Base-by-base conservation (phyloP, 331 rosid species). In the Pyrus hybrid region DNA sequence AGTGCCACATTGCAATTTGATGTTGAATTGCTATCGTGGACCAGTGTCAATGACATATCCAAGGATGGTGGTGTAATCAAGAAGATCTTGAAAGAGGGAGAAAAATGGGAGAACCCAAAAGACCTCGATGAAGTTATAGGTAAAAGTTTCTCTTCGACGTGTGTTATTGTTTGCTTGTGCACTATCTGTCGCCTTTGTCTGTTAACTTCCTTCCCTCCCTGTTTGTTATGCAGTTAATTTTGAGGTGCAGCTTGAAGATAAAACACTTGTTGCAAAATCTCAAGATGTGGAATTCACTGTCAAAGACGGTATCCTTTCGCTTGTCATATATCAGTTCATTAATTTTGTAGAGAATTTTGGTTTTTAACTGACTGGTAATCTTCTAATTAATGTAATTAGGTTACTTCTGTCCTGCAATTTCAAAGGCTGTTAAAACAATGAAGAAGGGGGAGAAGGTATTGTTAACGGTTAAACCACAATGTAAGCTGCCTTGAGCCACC, bases 41-140 rank as follows among this genome's bases (percentile, higher is more conserved):
- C 85, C 18, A 90, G 96, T 73, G 87, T 94, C 62, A 92, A 88
- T 83, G 99, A 92, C 81, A 87, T 94, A 64, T 83, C 86, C 56
- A 94, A 92, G 85, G 99, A 94, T 73, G 99, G 99, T 33, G 99
- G 99, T 63, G 56, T 94, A 56, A 85, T 88, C 74, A 94, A 94
- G 85, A 94, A 89, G 87, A 88, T 92, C 41, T 66, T 94, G 26
- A 71, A 56, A 8, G 92, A 85, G 77, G 99, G 99, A 58, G 97
- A 91, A 22, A 92, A 92, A 67, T 91, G 93, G 92, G 97, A 94
- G 82, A 94, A 92, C 68, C 97, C 97, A 29, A 92, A 90, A 86
- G 99, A 94, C 80, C 93, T 78, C 41, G 99, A 94, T 76, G 97
- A 92, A 90, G 97, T 87, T 67, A 68, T 87, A 11, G 97, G 99